phyloP scores from a whole-genome alignment of 371 early-diverging fungal genomes.

The Mortierella sp. region DNA sequence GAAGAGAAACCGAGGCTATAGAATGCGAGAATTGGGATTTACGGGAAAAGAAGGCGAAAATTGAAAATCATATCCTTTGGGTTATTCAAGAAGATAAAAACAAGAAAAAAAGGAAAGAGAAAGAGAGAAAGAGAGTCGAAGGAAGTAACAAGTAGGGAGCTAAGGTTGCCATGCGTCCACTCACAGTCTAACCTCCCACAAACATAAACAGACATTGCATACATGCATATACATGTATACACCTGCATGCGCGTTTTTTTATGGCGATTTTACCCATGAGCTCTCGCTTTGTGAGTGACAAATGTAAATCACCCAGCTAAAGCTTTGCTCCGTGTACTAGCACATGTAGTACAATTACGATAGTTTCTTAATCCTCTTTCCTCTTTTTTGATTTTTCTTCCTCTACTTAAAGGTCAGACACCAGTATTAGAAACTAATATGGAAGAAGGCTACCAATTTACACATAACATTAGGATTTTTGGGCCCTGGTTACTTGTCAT shows the following conservation, averaged over 20 bases:
- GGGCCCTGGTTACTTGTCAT: too few species aligned
- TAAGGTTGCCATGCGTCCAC: slow-evolving; percentile 12
- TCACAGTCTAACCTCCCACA: background rate
- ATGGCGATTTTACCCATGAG: slow-evolving; percentile 3
- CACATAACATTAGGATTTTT: too few species aligned
- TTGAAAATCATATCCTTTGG: background rate
- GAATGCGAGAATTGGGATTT: too few species aligned
- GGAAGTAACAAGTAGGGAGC: background rate
- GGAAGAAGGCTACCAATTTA: too few species aligned
- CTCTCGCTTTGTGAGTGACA: slow-evolving; percentile 2
- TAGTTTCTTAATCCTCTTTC: too few species aligned
- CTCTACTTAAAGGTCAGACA: too few species aligned
- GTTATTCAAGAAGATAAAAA: background rate
- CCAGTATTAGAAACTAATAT: too few species aligned
- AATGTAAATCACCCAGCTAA: background rate
- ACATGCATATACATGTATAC: background rate
- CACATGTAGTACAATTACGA: too few species aligned
- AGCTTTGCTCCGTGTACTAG: too few species aligned
- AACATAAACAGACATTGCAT: too few species aligned
- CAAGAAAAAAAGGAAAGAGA: slow-evolving; percentile 1
- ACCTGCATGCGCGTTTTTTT: slow-evolving; percentile 3
- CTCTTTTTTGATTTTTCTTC: too few species aligned
- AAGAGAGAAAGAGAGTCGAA: background rate
- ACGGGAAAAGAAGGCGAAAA: background rate
- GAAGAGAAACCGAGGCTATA: too few species aligned